Percentiles rank a stretch among this genome's conserved stretches.
Conservation (phyloP, 2,329 filamentous ascomycete genomes). For the Aspergillus sp. region DNA sequence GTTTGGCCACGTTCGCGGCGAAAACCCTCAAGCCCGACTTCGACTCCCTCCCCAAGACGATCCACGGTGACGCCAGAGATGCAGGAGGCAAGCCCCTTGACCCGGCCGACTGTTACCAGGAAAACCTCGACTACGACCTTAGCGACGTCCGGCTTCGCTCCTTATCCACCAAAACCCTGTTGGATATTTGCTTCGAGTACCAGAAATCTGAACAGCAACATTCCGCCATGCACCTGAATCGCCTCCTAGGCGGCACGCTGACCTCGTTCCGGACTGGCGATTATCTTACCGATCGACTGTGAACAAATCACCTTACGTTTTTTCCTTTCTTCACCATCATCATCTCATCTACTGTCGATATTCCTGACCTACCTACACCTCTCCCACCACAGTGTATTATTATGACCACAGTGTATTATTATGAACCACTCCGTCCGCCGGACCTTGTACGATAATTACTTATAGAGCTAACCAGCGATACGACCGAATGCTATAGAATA, state of each 20-base stretch:
- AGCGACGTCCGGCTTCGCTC: slow-evolving; percentile 29
- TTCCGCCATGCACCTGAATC: slow-evolving; percentile 22
- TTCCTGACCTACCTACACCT: too few relatives aligned
- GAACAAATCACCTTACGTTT: neutral
- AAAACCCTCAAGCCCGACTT: slow-evolving; percentile 27
- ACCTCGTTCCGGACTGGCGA: slow-evolving; percentile 25
- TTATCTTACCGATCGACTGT: neutral
- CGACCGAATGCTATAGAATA: neutral
- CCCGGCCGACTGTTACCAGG: slow-evolving; percentile 23
- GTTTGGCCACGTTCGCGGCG: slow-evolving; percentile 28
- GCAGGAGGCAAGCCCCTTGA: slow-evolving; percentile 12
- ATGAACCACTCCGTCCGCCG: too few relatives aligned
- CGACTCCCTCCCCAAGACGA: slow-evolving; percentile 24
- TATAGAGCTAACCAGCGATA: neutral
- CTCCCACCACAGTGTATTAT: neutral
- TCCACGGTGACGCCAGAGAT: slow-evolving; percentile 4
- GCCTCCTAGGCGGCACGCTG: slow-evolving; percentile 30
- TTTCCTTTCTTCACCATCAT: too few relatives aligned
- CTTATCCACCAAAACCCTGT: slow-evolving; percentile 30
- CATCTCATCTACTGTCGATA: too few relatives aligned
- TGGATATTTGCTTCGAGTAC: slow-evolving; percentile 40
- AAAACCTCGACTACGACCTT: slow-evolving; percentile 37
- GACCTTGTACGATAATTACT: neutral
- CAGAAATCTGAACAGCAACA: slow-evolving; percentile 27
- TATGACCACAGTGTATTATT: neutral